Base-by-base conservation (phyloP, 306 rosid species). In the Urtica urens region DNA sequence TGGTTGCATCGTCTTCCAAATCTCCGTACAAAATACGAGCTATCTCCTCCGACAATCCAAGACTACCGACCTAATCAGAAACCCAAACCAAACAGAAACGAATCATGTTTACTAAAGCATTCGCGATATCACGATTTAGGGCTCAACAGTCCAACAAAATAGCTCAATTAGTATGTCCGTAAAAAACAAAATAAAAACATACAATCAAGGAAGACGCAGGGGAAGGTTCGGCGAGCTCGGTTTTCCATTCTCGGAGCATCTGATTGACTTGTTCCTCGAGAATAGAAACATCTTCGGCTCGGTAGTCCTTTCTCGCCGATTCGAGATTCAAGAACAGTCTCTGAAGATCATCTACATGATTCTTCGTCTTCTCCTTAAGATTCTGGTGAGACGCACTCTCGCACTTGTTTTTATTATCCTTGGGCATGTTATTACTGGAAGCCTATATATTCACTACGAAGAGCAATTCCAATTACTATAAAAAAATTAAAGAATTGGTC, bases 201-300 rank as follows among this genome's bases (percentile, higher is more conserved):
- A 16, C 50, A 31, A 53, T 94, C 72, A 90, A 71, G 20, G 99
- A 90, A 42, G 99, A 85, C 33, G 94, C 94, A 1, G 96, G 94
- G 33, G 99, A 79, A n/a, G 99, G 87, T 65, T 90, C 99, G 17
- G 78, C 86, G 47, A 90, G 99, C 75, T 90, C 99, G 0, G 86
- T 55, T 75, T 85, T 90, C 99, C 99, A 90, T 62, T 90, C 99
- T 2, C 96, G 99, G 47, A 90, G 99, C 99, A 90, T 82, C 77
- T 77, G 94, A 74, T 90, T 92, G 38, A 90, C 94, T 67, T 90
- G 99, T 44, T 90, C 99, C 81, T 90, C 99, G 4, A 85, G 80
- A 3, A 90, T 79, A 0, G 87, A 51, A 10, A 72, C 83, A 57
- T 85, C 94, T 4, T 67, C 66, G 0, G 87, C 45, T 19, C 95